Evolutionary conservation across 257 asterid genomes (phyloP).

Genomic region (Lycium barbarum): DNA sequence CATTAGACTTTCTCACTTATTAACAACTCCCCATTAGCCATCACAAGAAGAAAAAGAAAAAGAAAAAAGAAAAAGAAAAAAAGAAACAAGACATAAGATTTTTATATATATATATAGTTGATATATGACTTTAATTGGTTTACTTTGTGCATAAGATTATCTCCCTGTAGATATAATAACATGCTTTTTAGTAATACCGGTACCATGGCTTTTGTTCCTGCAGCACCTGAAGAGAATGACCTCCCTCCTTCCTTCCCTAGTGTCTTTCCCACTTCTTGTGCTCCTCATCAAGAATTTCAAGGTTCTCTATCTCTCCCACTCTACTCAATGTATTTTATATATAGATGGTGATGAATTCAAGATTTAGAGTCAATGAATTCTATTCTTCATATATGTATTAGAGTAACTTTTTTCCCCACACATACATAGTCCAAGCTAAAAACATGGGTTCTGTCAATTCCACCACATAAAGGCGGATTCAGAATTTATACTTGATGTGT

Average conservation of each 20-base stretch:
- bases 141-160: conserved; percentile 21
- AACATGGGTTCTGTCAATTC: neutral
- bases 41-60: no score
- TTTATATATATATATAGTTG: neutral
- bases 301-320: conserved; percentile 41
- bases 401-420: neutral
- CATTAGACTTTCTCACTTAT: conserved; percentile 20
- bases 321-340: neutral
- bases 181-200: conserved; percentile 38
- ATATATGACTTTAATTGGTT: conserved; percentile 26
- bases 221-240: conserved; percentile 35
- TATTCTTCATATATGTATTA: neutral
- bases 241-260: conserved; percentile 40
- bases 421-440: neutral
- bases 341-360: neutral
- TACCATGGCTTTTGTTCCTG: conserved; percentile 62
- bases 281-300: conserved; percentile 60
- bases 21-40: neutral
- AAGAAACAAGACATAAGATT: neutral
- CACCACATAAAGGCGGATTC: neutral
- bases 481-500: neutral
- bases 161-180: neutral
- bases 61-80: no score
- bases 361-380: neutral
- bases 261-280: conserved; percentile 40